Evolutionary conservation across 2,329 filamentous ascomycete species (phyloP).

Genomic region (Juglanconis juglandina): DNA sequence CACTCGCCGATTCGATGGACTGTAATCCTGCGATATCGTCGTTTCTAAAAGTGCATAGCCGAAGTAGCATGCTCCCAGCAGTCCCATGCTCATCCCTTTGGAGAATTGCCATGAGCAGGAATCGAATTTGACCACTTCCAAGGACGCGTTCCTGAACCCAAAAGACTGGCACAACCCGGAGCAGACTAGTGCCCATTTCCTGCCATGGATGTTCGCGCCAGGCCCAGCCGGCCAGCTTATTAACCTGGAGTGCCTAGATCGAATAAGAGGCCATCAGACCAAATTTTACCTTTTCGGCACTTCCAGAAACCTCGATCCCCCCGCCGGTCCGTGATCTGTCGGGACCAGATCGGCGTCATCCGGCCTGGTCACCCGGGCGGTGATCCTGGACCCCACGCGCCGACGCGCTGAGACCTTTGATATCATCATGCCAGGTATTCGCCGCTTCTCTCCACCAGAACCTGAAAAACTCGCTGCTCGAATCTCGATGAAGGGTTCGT

Average conservation of each 20-base stretch:
- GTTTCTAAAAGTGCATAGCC: no score
- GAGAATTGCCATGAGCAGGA: neutral
- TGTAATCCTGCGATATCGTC: no score
- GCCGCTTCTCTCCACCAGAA: neutral
- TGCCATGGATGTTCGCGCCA: neutral
- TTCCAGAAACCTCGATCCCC: conserved; percentile 10
- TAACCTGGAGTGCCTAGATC: neutral
- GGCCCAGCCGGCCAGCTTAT: neutral
- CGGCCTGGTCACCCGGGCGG: conserved; percentile 4
- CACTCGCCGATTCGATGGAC: neutral
- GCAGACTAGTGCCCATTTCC: no score
- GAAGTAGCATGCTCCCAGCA: no score
- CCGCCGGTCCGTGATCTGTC: conserved; percentile 13
- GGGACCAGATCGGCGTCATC: conserved; percentile 14
- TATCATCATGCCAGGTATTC: neutral
- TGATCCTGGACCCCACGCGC: conserved; percentile 14
- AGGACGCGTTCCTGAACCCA: neutral
- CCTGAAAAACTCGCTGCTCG: neutral
- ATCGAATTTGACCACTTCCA: neutral
- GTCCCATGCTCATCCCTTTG: neutral
- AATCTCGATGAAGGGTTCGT: neutral
- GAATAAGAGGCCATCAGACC: neutral
- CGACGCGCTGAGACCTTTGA: conserved; percentile 12
- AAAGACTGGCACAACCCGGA: neutral
- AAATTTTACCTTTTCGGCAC: neutral